A percentile compares a stretch with the other conserved stretches of the same genome.
Evolutionary conservation across 1,284 basidiomycete species (phyloP).

Genomic region (Boletus sp.): DNA sequence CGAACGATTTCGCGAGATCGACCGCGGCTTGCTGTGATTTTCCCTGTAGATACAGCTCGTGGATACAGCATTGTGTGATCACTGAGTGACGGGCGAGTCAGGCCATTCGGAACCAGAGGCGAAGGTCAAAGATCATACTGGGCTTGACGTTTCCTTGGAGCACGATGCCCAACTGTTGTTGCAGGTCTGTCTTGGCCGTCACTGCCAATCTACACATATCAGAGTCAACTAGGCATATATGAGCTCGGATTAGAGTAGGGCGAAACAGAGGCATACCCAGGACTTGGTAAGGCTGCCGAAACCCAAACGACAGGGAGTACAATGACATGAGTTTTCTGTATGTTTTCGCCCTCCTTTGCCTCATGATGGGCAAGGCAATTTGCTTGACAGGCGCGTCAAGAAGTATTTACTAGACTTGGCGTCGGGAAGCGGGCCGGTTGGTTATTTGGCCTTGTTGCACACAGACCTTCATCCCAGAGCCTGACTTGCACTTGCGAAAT

Average conservation of each 20-base stretch:
- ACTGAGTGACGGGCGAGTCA: conserved; percentile 55
- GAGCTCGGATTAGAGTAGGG: conserved; percentile 15
- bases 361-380: conserved; percentile 57
- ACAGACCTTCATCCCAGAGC: neutral
- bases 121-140: conserved; percentile 54
- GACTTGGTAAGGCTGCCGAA: conserved; percentile 88
- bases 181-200: conserved; percentile 68
- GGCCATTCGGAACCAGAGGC: conserved; percentile 20
- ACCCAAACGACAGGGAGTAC: conserved; percentile 82
- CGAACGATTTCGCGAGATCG: conserved; percentile 89
- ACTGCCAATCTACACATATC: conserved; percentile 74
- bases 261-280: conserved; percentile 53
- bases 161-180: conserved; percentile 68
- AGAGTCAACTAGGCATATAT: conserved; percentile 64
- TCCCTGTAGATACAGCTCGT: conserved; percentile 83
- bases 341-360: conserved; percentile 88
- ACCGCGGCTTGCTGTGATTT: conserved; percentile 66
- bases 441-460: conserved; percentile 29
- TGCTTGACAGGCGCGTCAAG: neutral
- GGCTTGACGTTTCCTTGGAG: conserved; percentile 85
- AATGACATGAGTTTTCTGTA: conserved; percentile 90
- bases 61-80: conserved; percentile 95
- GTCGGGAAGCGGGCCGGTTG: no score
- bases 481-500: neutral
- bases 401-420: no score